Evolutionary conservation across 371 early-diverging fungal genomes (phyloP), one percentile per base, ranked within the genome.

Genomic region (Actinomucor elegans): DNA sequence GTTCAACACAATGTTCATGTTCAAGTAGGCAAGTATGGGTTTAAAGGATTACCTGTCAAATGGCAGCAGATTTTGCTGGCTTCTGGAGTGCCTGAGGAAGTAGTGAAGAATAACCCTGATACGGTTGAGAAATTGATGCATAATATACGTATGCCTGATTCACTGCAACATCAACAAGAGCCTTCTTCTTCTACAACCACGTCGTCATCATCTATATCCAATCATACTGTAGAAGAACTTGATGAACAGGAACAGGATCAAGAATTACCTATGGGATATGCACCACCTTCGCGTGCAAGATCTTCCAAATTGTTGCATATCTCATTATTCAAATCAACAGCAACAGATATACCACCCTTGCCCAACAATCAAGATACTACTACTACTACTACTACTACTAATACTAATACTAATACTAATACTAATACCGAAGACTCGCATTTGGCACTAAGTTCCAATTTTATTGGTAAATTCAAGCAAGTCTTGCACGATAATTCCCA

Each of bases 1-100:
- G 70, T 84, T 15, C 77, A 84, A 27, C 86, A 86, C 47, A 75
- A 80, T 46, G 66, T 84, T 6, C 83, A 84, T 57, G 83, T 86
- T 35, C 73, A 81, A 49, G 67, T 83, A 36, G 79, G 81, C 34
- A 68, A 79, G 50, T 58, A 67, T 24, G 81, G 70, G 24, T 59
- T 66, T n/a, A 64, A 81, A 67, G 84, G 84, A 3, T 47, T 85
- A 40, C 86, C 86, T 15, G 43, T 57, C 2, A 78, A 82, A 59
- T 83, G 84, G 86, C 77, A 73, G 55, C 65, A 71, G 9, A 75
- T 80, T 9, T 43, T 85, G n/a, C 48, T 78, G 11, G 73, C 74
- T 14, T 78, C 79, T 14, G 82, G 83, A 21, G 71, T 81, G 38
- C 75, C 72, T 28, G 80, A 83, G 52, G 80, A 83, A 48, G 77